Evolutionary conservation across 371 early-diverging fungal genomes (phyloP), one percentile per base, ranked within the genome.

Genomic region (Phascolomyces articulosus): DNA sequence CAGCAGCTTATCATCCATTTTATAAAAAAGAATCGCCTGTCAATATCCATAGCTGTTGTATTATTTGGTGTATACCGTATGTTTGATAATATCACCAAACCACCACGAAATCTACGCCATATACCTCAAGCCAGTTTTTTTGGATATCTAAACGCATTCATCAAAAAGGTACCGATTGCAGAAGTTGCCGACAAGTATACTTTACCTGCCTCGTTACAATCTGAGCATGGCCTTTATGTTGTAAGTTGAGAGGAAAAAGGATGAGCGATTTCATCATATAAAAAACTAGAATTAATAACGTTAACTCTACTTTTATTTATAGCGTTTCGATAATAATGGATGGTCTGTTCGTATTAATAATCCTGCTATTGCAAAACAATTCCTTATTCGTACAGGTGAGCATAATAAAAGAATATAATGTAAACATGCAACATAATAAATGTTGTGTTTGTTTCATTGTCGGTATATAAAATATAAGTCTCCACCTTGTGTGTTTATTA

Each of bases 321-420:
- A 60, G 60, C 60, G 60, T 11, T 60, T 24, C 9, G 58, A 57
- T 9, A 26, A 48, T 1, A 55, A 53, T 15, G 66, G 66, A 0
- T 66, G 66, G 66, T 26, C 23, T 4, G 51, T 66, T 18, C 47
- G 40, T 15, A 48, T 61, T 13, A 34, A 61, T 21, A 40, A 49
- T 15, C 62, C 66, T 4, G 55, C 28, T 21, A 53, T 60, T 18
- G 56, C 55, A 61, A 66, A 66, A 29, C 60, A 56, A 2, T 49
- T 70, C n/a, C 51, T 74, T 13, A 44, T 64, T 26, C 65, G 63
- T 27, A 54, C 58, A 63, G 67, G 67, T 69, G n/a, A 47, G 18
- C 47, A 38, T 13, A 38, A 6, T n/a, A n/a, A n/a, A n/a, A n/a
- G n/a, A n/a, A n/a, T n/a, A n/a, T n/a, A n/a, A n/a, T n/a, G n/a